Conservation (phyloP, 371 early-diverging fungal genomes). For the Quaeritorhiza haematococci region DNA sequence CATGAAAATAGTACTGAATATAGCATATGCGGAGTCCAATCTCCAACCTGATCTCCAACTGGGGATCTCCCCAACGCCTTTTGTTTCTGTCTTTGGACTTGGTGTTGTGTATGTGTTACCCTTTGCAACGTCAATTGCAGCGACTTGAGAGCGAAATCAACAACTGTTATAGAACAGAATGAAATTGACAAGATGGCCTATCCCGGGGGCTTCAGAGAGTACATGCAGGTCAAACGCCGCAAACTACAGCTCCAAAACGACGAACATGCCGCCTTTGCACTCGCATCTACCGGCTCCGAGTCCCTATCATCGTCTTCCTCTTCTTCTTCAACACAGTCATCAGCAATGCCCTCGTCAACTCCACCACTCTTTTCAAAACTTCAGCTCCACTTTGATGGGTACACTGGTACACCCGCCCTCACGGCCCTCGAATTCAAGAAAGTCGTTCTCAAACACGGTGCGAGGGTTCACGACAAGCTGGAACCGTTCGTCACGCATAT, state of each 20-base stretch:
- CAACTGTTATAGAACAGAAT: too few relatives aligned
- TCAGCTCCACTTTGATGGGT: constrained; percentile 30
- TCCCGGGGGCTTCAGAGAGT: constrained; percentile 14
- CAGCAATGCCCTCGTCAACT: constrained; percentile 7
- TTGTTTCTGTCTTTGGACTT: too few relatives aligned
- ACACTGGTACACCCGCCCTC: constrained; percentile 11
- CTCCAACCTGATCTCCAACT: too few relatives aligned
- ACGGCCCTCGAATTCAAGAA: constrained; percentile 17
- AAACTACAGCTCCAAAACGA: constrained; percentile 24
- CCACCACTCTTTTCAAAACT: constrained; percentile 13
- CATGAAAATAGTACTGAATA: too few relatives aligned
- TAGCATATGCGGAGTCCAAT: too few relatives aligned
- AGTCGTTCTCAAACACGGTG: constrained; percentile 26
- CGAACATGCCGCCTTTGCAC: not conserved
- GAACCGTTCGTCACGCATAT: constrained; percentile 32
- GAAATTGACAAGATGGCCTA: constrained; percentile 14
- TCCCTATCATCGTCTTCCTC: too few relatives aligned
- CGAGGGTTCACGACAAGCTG: constrained; percentile 21
- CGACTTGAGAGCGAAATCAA: too few relatives aligned
- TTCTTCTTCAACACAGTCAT: too few relatives aligned
- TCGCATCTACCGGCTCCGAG: too few relatives aligned
- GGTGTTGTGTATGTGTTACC: too few relatives aligned
- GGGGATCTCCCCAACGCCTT: too few relatives aligned
- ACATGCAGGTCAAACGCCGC: constrained; percentile 23
- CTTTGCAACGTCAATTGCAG: too few relatives aligned